A percentile compares a stretch with the other conserved stretches of the same genome.
These are phyloP conservation scores for Coemansia sp. DNA, from an alignment of 192 early-diverging fungal genomes.

Conservation along the genomic window DNA sequence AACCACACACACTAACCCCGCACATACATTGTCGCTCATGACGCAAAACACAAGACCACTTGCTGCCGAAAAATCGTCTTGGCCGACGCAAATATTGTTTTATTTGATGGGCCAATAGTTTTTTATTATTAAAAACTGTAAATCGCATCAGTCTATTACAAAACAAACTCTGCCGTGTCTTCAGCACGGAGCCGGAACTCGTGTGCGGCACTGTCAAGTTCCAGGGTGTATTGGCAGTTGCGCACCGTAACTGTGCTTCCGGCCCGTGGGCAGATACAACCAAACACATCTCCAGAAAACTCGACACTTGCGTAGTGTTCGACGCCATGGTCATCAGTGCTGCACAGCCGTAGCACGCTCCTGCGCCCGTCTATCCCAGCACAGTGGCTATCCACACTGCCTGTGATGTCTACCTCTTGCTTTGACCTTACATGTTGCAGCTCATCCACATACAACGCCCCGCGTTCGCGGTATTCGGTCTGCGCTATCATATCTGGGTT, in stretches of 20 bases:
- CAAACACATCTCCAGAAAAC: conserved; percentile 22
- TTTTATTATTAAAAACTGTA: too few species aligned
- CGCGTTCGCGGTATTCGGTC: conserved; percentile 26
- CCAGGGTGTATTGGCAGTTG: conserved; percentile 22
- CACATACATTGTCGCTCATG: too few species aligned
- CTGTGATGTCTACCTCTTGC: conserved; percentile 39
- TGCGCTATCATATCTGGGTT: conserved; percentile 17
- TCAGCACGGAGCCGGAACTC: conserved; percentile 22
- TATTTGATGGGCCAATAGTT: too few species aligned
- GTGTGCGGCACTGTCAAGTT: conserved; percentile 3
- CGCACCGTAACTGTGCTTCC: conserved; percentile 33
- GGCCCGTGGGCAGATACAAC: conserved; percentile 8
- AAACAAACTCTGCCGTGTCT: conserved; percentile 19
- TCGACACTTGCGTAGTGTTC: conserved; percentile 15
- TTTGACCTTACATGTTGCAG: conserved; percentile 15
- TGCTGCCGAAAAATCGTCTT: too few species aligned
- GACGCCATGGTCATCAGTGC: conserved; percentile 12
- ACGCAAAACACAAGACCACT: too few species aligned
- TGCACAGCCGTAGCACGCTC: conserved; percentile 22
- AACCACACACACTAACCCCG: too few species aligned
- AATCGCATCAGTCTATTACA: not conserved
- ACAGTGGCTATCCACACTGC: conserved; percentile 7
- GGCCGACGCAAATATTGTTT: too few species aligned
- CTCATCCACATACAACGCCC: conserved; percentile 30
- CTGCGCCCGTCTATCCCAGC: conserved; percentile 4